Percentiles rank a stretch among this genome's conserved stretches.
These are phyloP conservation scores for Xylaria scruposa DNA, from an alignment of 495 filamentous ascomycete genomes.

Conservation along the genomic window DNA sequence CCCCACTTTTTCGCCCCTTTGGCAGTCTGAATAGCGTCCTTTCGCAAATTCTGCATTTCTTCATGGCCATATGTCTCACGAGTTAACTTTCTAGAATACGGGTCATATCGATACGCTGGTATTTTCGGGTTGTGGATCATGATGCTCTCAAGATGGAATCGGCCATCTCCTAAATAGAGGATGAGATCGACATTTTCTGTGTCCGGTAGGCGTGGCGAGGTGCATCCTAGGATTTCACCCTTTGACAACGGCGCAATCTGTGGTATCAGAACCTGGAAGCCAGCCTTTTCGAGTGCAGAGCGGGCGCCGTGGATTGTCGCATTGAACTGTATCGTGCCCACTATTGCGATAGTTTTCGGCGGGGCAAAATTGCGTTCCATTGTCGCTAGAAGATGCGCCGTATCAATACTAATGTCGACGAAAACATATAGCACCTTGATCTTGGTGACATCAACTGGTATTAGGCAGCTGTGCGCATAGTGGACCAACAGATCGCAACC, in stretches of 20 bases:
- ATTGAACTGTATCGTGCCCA: conserved; percentile 99
- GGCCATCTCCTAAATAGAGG: conserved; percentile 92
- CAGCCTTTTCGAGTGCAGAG: conserved; percentile 75
- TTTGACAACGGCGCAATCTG: conserved; percentile 92
- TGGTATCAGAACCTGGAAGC: conserved; percentile 83
- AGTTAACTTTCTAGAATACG: conserved; percentile 90
- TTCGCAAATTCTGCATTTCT: conserved; percentile 83
- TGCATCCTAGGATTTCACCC: conserved; percentile 96
- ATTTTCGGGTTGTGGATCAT: conserved; percentile 97
- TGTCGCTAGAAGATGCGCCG: conserved; percentile 80
- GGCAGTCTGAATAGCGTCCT: conserved; percentile 76
- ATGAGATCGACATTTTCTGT: conserved; percentile 71
- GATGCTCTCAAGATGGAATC: conserved; percentile 95
- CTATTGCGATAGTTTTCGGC: conserved; percentile 86
- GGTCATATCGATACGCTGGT: conserved; percentile 95
- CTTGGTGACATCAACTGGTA: conserved; percentile 92
- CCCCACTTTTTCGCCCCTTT: conserved; percentile 85
- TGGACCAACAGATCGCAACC: conserved; percentile 96
- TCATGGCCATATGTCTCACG: conserved; percentile 87
- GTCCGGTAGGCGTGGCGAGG: conserved; percentile 74
- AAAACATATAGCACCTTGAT: conserved; percentile 98
- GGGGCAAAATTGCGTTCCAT: conserved; percentile 86
- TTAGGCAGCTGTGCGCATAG: conserved; percentile 95
- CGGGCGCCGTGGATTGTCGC: conserved; percentile 86
- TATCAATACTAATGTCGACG: conserved; percentile 96